phyloP scores from a whole-genome alignment of 1,284 basidiomycete genomes.

The Ganoderma boninense region DNA sequence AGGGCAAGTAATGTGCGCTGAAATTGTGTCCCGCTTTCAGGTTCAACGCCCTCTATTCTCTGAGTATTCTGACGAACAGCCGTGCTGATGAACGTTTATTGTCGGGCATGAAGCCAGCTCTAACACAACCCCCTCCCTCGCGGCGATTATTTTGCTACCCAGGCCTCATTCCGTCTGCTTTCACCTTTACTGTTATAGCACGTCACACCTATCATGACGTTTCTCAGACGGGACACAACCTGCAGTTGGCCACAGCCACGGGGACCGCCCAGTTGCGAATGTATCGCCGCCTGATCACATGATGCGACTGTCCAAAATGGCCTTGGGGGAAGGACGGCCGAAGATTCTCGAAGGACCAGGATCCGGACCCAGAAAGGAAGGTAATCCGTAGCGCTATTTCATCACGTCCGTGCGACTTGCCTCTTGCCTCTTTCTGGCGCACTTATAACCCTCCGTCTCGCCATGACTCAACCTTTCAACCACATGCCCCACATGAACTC shows the following conservation, averaged over 20 bases:
- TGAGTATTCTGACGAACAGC: too few relatives aligned
- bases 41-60: too few relatives aligned
- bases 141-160: too few relatives aligned
- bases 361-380: constrained; percentile 5
- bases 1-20: too few relatives aligned
- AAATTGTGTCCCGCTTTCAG: too few relatives aligned
- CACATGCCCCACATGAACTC: constrained; percentile 7
- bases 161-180: background rate
- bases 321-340: background rate
- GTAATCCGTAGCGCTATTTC: background rate
- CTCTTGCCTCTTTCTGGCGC: constrained; percentile 3
- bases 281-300: background rate
- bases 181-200: too few relatives aligned
- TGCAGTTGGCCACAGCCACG: background rate
- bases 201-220: too few relatives aligned
- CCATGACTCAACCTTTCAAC: constrained; percentile 9
- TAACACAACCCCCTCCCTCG: too few relatives aligned
- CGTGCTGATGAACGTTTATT: too few relatives aligned
- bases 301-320: background rate
- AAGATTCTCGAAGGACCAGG: constrained; percentile 4
- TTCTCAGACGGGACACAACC: background rate
- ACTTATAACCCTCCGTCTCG: constrained; percentile 1
- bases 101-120: too few relatives aligned
- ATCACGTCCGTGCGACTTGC: background rate
- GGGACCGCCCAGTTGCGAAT: background rate